A percentile compares a stretch with the other conserved stretches of the same genome.
Evolutionary conservation across 805 yeast species (phyloP).

Genomic region (Zygotorulaspora chibaensis): DNA sequence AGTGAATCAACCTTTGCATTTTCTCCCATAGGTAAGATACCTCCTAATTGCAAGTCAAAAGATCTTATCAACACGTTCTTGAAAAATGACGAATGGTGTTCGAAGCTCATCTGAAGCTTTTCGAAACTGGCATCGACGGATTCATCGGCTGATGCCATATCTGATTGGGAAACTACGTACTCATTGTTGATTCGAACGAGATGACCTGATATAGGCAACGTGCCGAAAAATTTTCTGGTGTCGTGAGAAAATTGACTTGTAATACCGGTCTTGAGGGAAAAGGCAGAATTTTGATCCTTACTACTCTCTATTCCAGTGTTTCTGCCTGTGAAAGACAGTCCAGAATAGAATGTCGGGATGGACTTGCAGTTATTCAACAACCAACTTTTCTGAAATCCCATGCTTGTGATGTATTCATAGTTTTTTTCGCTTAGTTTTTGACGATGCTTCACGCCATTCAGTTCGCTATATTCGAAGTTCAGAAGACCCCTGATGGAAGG

Average conservation of each 20-base stretch:
- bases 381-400: slow-evolving; percentile 48
- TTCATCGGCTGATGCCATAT: slow-evolving; percentile 30
- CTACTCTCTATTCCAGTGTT: slow-evolving; percentile 42
- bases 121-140: slow-evolving; percentile 29
- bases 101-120: slow-evolving; percentile 27
- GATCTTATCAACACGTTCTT: slow-evolving; percentile 46
- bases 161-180: slow-evolving; percentile 36
- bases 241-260: slow-evolving; percentile 41
- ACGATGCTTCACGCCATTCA: slow-evolving; percentile 19
- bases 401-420: slow-evolving; percentile 38
- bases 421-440: slow-evolving; percentile 2
- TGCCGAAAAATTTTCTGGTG: slow-evolving; percentile 39
- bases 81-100: slow-evolving; percentile 39
- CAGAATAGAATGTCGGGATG: slow-evolving; percentile 39
- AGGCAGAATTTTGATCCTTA: not conserved
- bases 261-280: slow-evolving; percentile 49
- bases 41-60: slow-evolving; percentile 47
- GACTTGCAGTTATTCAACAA: slow-evolving; percentile 12
- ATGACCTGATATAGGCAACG: slow-evolving; percentile 47
- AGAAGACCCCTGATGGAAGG: slow-evolving; percentile 45
- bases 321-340: slow-evolving; percentile 58
- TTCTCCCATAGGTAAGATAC: slow-evolving; percentile 37
- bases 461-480: slow-evolving; percentile 41
- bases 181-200: slow-evolving; percentile 43
- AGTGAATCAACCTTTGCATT: slow-evolving; percentile 48